phyloP scores from a whole-genome alignment of 2,329 filamentous ascomycete species.

The Fusarium penzigii region DNA sequence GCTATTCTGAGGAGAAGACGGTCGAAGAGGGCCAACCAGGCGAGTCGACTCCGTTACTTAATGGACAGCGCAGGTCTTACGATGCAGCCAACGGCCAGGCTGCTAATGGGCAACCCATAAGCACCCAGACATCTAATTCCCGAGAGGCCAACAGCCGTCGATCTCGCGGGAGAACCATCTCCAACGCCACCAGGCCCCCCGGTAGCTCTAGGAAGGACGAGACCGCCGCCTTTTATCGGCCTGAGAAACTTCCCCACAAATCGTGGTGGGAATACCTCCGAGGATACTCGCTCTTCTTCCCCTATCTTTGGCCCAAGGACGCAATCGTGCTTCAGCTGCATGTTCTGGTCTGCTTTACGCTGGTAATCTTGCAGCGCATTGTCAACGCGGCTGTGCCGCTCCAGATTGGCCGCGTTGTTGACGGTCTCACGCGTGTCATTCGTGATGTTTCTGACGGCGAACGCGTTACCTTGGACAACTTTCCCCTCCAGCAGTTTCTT shows the following conservation, averaged over 20 bases:
- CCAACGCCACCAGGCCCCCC: constrained; percentile 39
- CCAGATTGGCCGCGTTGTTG: constrained; percentile 79
- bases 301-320: constrained; percentile 93
- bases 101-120: constrained; percentile 23
- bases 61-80: constrained; percentile 39
- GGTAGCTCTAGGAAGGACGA: constrained; percentile 52
- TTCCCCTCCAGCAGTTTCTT: constrained; percentile 38
- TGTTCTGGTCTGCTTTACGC: constrained; percentile 77
- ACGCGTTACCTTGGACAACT: constrained; percentile 35
- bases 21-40: constrained; percentile 44
- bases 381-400: constrained; percentile 86
- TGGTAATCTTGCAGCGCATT: constrained; percentile 77
- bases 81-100: constrained; percentile 34
- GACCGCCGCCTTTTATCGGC: constrained; percentile 83
- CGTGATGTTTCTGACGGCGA: constrained; percentile 47
- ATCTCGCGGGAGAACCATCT: constrained; percentile 38
- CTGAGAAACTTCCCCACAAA: constrained; percentile 79
- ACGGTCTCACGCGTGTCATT: constrained; percentile 60
- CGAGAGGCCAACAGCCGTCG: constrained; percentile 32
- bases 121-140: constrained; percentile 18
- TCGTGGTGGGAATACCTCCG: constrained; percentile 96
- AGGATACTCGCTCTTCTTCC: constrained; percentile 92
- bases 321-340: constrained; percentile 71
- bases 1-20: constrained; percentile 38
- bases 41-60: constrained; percentile 67